Evolutionary conservation across 2,329 filamentous ascomycete genomes (phyloP).

Genomic region (Xylaria sp.): DNA sequence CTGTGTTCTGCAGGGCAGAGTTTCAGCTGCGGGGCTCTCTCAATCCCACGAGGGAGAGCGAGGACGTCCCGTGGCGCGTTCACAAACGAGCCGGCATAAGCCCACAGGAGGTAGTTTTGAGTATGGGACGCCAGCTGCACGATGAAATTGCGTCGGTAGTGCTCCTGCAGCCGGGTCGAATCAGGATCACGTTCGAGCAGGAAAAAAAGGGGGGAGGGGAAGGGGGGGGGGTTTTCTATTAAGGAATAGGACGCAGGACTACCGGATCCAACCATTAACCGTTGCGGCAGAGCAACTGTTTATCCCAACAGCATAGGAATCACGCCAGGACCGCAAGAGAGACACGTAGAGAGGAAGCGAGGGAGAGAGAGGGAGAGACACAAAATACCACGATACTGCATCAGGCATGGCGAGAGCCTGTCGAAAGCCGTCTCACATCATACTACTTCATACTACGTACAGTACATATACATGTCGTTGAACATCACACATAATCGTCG

Average conservation of each 20-base stretch:
- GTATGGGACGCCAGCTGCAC: slow-evolving; percentile 35
- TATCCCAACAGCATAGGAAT: not conserved
- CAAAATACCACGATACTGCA: too few relatives aligned
- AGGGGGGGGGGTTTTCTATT: not conserved
- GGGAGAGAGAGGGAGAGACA: too few relatives aligned
- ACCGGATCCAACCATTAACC: not conserved
- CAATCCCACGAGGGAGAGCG: slow-evolving; percentile 21
- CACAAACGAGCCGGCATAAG: slow-evolving; percentile 17
- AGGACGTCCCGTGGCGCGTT: slow-evolving; percentile 1
- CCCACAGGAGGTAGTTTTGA: not conserved
- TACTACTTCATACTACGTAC: too few relatives aligned
- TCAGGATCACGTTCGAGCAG: slow-evolving; percentile 21
- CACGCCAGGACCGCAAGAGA: not conserved
- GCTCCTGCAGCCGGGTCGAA: slow-evolving; percentile 30
- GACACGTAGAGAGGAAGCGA: not conserved
- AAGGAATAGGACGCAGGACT: slow-evolving; percentile 11
- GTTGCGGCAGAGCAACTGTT: not conserved
- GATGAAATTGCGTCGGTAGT: slow-evolving; percentile 41
- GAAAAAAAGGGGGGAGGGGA: slow-evolving; percentile 8
- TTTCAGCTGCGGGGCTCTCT: slow-evolving; percentile 34
- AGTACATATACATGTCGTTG: too few relatives aligned
- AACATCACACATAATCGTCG: slow-evolving; percentile 16
- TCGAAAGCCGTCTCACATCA: too few relatives aligned
- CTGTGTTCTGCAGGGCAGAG: slow-evolving; percentile 27
- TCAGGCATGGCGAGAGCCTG: too few relatives aligned